A percentile compares a stretch with the other conserved stretches of the same genome.
These are phyloP conservation scores for Vigna trinervia DNA, from an alignment of 306 rosid species.

Conservation along the genomic window DNA sequence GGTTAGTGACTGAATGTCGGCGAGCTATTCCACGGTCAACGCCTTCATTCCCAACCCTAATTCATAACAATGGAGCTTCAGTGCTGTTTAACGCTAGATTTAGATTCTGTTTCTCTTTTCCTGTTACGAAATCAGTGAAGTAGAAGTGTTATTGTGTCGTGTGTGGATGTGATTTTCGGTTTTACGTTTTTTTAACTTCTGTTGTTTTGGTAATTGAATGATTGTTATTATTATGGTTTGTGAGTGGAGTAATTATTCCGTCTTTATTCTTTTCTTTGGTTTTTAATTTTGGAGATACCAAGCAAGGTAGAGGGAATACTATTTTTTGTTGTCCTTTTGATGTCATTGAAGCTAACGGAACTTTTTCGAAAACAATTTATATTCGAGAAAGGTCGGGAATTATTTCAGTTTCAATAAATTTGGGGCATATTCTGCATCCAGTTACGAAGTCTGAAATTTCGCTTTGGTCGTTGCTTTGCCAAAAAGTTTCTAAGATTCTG, in stretches of 20 bases:
- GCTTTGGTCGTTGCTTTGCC: neutral
- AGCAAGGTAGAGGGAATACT: conserved; percentile 1
- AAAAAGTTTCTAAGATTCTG: conserved; percentile 1
- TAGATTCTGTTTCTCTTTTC: neutral
- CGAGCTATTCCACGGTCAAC: conserved; percentile 46
- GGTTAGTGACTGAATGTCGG: conserved; percentile 39
- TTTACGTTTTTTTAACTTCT: conserved; percentile 2
- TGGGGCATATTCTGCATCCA: conserved; percentile 15
- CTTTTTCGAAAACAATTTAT: conserved; percentile 11
- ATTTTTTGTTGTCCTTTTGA: neutral
- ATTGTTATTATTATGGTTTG: conserved; percentile 32
- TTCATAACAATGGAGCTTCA: neutral
- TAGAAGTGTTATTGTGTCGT: neutral
- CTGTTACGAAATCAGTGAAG: neutral
- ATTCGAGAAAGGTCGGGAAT: conserved; percentile 17
- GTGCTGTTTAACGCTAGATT: conserved; percentile 40
- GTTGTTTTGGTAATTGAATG: conserved; percentile 39
- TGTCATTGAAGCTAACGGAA: neutral
- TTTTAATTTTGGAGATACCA: neutral
- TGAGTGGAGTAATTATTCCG: conserved; percentile 2
- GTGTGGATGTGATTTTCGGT: conserved; percentile 10
- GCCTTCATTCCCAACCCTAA: conserved; percentile 46
- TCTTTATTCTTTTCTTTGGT: conserved; percentile 32
- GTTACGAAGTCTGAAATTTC: conserved; percentile 25
- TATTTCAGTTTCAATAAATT: conserved; percentile 30